Percentiles rank a stretch among this genome's conserved stretches.
Conservation (phyloP, 2,329 filamentous ascomycete species). For the Monilinia polystroma region DNA sequence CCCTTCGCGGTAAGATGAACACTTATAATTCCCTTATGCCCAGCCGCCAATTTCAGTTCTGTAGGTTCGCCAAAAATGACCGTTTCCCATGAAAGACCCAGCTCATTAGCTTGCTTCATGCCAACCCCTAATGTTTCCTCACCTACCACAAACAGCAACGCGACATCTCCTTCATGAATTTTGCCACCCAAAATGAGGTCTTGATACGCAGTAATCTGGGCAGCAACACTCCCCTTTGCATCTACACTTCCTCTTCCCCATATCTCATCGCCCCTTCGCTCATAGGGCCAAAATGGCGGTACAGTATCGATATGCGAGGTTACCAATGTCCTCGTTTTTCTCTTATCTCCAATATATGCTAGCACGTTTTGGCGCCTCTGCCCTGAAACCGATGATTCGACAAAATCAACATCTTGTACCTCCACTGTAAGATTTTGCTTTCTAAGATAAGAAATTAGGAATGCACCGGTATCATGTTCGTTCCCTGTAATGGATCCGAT, state of each 20-base stretch:
- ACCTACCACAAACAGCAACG: constrained; percentile 70
- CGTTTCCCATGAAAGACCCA: constrained; percentile 57
- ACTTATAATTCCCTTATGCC: constrained; percentile 82
- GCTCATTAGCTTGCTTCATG: constrained; percentile 61
- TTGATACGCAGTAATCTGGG: constrained; percentile 68
- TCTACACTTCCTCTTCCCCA: constrained; percentile 73
- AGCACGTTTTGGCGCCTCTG: constrained; percentile 54
- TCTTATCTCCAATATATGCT: constrained; percentile 53
- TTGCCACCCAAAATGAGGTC: constrained; percentile 48
- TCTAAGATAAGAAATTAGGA: constrained; percentile 56
- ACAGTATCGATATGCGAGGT: constrained; percentile 66
- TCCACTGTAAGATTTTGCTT: constrained; percentile 61
- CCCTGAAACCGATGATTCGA: constrained; percentile 25
- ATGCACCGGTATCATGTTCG: constrained; percentile 58
- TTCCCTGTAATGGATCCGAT: constrained; percentile 62
- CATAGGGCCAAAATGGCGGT: constrained; percentile 50
- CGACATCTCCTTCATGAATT: constrained; percentile 51
- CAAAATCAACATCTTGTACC: constrained; percentile 48
- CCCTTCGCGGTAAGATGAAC: constrained; percentile 69
- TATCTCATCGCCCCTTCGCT: constrained; percentile 50
- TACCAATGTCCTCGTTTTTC: constrained; percentile 51
- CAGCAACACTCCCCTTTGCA: constrained; percentile 67
- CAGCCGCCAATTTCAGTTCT: constrained; percentile 79
- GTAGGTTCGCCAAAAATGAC: constrained; percentile 94
- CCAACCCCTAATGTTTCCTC: constrained; percentile 81